Conservation (phyloP, 2,329 filamentous ascomycete species). For the Penicillium sp. region DNA sequence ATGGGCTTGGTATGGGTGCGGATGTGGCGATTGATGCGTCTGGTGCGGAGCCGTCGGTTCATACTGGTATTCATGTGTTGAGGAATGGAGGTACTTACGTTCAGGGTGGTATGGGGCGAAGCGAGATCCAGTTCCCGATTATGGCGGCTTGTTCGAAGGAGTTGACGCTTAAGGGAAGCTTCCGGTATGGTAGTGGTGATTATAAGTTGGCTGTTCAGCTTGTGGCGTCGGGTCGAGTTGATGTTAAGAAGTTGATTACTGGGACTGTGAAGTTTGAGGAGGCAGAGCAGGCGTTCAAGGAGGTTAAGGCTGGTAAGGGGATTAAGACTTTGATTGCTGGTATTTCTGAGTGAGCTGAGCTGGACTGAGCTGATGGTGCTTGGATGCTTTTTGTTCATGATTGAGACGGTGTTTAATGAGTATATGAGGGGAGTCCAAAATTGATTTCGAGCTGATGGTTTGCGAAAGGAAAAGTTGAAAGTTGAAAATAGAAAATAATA, state of each 20-base stretch:
- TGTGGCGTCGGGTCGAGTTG: slow-evolving; percentile 71
- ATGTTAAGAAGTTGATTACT: slow-evolving; percentile 78
- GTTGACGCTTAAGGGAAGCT: slow-evolving; percentile 82
- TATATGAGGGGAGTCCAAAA: neutral
- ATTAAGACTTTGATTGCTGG: slow-evolving; percentile 54
- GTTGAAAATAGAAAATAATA: neutral
- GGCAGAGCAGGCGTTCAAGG: slow-evolving; percentile 83
- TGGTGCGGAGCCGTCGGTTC: slow-evolving; percentile 77
- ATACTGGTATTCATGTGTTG: slow-evolving; percentile 72
- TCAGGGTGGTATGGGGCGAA: slow-evolving; percentile 87
- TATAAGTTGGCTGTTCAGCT: slow-evolving; percentile 83
- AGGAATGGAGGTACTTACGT: slow-evolving; percentile 76
- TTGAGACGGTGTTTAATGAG: neutral
- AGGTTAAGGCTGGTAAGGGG: slow-evolving; percentile 79
- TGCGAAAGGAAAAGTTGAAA: no score
- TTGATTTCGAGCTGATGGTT: neutral
- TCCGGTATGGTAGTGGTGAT: slow-evolving; percentile 86
- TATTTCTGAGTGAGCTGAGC: slow-evolving; percentile 29
- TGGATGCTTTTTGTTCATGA: neutral
- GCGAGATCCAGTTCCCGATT: slow-evolving; percentile 89
- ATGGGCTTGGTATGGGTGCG: slow-evolving; percentile 67
- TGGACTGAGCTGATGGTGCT: slow-evolving; percentile 8
- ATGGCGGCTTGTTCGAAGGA: slow-evolving; percentile 89
- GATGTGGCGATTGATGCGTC: slow-evolving; percentile 82
- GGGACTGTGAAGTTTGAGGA: slow-evolving; percentile 76